Conservation (phyloP, 805 yeast genomes). For the Starmerella stigmatis region DNA sequence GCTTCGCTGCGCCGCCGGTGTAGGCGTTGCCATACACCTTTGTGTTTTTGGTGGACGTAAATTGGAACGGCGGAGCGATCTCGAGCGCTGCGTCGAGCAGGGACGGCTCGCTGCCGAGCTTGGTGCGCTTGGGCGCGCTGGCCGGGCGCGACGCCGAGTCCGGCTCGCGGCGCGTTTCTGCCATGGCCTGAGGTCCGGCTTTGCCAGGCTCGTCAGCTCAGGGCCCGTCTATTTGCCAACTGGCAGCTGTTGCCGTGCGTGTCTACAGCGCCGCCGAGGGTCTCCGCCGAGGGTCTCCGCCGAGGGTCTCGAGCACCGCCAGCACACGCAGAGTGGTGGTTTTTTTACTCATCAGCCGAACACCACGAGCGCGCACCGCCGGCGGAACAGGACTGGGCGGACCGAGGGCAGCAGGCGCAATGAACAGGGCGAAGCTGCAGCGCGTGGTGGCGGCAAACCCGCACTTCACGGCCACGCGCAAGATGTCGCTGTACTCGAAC, state of each 20-base stretch:
- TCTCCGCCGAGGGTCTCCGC: too few species aligned
- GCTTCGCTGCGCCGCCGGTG: conserved; percentile 10
- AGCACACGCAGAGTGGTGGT: too few species aligned
- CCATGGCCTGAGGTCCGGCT: too few species aligned
- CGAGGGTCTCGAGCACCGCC: too few species aligned
- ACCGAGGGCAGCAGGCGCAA: neutral
- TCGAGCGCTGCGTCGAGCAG: conserved; percentile 14
- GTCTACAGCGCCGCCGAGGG: too few species aligned
- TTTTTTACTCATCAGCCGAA: neutral
- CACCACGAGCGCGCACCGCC: too few species aligned
- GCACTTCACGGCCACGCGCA: conserved; percentile 34
- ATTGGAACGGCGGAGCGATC: conserved; percentile 9
- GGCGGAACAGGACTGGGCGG: neutral
- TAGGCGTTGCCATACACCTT: conserved; percentile 19
- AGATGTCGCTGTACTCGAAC: conserved; percentile 41
- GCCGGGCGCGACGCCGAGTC: neutral
- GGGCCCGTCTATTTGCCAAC: too few species aligned
- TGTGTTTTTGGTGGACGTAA: conserved; percentile 19
- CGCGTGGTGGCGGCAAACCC: conserved; percentile 24
- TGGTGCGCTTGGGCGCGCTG: neutral
- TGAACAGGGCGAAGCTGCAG: conserved; percentile 18
- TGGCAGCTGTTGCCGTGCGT: too few species aligned
- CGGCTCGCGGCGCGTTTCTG: neutral
- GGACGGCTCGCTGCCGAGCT: neutral
- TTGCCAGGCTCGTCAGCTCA: too few species aligned